Evolutionary conservation across 441 rosid genomes (phyloP), one percentile per base, ranked within the genome.

Genomic region (Erodium texanum): DNA sequence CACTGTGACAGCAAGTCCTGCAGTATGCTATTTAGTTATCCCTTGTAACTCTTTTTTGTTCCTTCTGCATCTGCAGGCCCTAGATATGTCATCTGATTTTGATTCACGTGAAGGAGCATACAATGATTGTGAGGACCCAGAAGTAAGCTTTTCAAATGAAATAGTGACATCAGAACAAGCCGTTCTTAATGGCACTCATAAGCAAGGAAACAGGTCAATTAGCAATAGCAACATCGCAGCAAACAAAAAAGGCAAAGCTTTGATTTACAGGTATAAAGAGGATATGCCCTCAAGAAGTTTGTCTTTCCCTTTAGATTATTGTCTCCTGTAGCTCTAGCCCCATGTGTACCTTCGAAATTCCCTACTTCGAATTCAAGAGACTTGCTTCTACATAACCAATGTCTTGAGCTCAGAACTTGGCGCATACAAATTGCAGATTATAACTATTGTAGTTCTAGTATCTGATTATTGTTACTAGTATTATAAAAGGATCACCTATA

Each of bases 221-320:
- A 73, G 75, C 70, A 78, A 71, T 34, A 34, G 41, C 41, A 34
- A 34, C 36, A 68, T 81, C 63, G 29, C 70, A 0, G 62, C 78
- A 9, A 79, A 71, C 69, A 71, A 76, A 18, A 80, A 79, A 29
- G 80, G 75, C 43, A 80, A 80, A 76, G 80, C 80, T 65, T 76
- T 76, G 45, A 77, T 74, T 71, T 90, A 86, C 73, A 85, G 95
- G 97, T 88, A 72, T 54, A 22, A 19, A 56, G 61, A 19, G 23
- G 12, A 19, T 7, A 19, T 54, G 24, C 23, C 10, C 2, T 54
- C n/a, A 18, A 4, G 23, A 38, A n/a, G 32, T 24, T 11, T 14
- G 2, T 11, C 34, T 68, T 32, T n/a, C 19, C 29, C 5, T 24
- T 32, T 43, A 15, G 34, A 58, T 0, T 4, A 18, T 52, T 16